These are phyloP conservation scores for Tetracladium maxilliforme DNA, from an alignment of 2,329 filamentous ascomycete species.

Conservation along the genomic window DNA sequence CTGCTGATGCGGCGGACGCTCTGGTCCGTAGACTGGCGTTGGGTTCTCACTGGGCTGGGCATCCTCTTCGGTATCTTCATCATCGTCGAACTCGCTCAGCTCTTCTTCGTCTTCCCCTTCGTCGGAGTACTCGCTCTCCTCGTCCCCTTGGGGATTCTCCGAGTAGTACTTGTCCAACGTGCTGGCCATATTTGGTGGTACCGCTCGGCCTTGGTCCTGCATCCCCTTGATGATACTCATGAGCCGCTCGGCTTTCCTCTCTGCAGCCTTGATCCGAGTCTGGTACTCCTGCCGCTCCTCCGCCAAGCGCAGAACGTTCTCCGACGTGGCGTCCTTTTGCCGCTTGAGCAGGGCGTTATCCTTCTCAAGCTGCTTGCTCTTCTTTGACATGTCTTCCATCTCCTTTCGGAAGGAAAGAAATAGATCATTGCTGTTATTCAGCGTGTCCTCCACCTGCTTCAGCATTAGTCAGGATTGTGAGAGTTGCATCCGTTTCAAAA, in stretches of 20 bases:
- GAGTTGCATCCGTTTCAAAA: constrained; percentile 10
- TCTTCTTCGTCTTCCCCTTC: constrained; percentile 46
- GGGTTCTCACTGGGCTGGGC: too few relatives aligned
- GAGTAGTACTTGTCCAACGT: constrained; percentile 41
- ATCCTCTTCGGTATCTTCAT: constrained; percentile 26
- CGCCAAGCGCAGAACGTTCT: constrained; percentile 94
- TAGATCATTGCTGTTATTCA: constrained; percentile 96
- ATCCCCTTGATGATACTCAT: constrained; percentile 92
- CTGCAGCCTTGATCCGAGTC: constrained; percentile 62
- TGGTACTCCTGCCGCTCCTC: constrained; percentile 73
- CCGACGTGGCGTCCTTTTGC: constrained; percentile 85
- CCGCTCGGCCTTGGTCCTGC: constrained; percentile 83
- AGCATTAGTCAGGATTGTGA: constrained; percentile 21
- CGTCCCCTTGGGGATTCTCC: constrained; percentile 39
- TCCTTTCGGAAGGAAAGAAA: constrained; percentile 96
- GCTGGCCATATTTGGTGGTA: constrained; percentile 46
- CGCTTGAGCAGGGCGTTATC: constrained; percentile 84
- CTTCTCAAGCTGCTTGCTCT: constrained; percentile 91
- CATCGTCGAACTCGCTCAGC: constrained; percentile 20
- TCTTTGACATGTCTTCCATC: constrained; percentile 99
- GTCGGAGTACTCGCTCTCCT: constrained; percentile 49
- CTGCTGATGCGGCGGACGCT: too few relatives aligned
- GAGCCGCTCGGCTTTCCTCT: constrained; percentile 71
- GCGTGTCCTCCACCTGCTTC: constrained; percentile 85
- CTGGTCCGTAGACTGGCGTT: too few relatives aligned